Conservation (phyloP, 768 basidiomycete species). For the Mycena epipterygia region DNA sequence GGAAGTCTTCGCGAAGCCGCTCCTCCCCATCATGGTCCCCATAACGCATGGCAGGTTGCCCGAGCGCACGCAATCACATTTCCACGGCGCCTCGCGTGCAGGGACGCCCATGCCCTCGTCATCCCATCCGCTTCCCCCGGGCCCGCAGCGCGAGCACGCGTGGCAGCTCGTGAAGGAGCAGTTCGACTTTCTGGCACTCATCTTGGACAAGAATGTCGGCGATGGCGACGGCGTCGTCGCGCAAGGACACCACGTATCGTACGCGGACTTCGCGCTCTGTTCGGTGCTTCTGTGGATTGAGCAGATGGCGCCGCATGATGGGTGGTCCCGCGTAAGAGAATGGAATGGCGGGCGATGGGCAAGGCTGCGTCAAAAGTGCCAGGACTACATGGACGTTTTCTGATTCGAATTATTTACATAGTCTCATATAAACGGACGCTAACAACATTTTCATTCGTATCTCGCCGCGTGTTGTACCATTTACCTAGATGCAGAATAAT, state of each 20-base stretch:
- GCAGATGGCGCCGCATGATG: constrained; percentile 63
- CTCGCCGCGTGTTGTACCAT: no score
- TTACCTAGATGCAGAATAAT: no score
- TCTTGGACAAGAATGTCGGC: constrained; percentile 61
- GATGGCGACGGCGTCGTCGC: constrained; percentile 62
- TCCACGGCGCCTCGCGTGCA: constrained; percentile 45
- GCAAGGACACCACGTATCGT: constrained; percentile 64
- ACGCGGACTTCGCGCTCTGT: constrained; percentile 67
- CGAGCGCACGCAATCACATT: constrained; percentile 66
- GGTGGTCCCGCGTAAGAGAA: constrained; percentile 60
- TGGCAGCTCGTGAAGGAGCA: constrained; percentile 62
- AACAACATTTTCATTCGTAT: no score
- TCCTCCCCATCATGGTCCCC: constrained; percentile 80
- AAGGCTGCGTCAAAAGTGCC: constrained; percentile 58
- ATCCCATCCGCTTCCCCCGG: constrained; percentile 25
- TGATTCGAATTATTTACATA: constrained; percentile 44
- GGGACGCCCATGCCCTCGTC: constrained; percentile 6
- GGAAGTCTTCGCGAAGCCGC: constrained; percentile 73
- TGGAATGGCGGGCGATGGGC: constrained; percentile 68
- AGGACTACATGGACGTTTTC: constrained; percentile 59
- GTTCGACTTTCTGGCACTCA: constrained; percentile 58
- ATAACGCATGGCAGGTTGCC: constrained; percentile 74
- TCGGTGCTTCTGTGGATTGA: constrained; percentile 68
- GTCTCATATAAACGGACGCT: no score
- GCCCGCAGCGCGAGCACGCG: constrained; percentile 57